A percentile compares a stretch with the other conserved stretches of the same genome.
phyloP scores from a whole-genome alignment of 352 stramenopile genomes.

The Globisporangium recalcitrans region DNA sequence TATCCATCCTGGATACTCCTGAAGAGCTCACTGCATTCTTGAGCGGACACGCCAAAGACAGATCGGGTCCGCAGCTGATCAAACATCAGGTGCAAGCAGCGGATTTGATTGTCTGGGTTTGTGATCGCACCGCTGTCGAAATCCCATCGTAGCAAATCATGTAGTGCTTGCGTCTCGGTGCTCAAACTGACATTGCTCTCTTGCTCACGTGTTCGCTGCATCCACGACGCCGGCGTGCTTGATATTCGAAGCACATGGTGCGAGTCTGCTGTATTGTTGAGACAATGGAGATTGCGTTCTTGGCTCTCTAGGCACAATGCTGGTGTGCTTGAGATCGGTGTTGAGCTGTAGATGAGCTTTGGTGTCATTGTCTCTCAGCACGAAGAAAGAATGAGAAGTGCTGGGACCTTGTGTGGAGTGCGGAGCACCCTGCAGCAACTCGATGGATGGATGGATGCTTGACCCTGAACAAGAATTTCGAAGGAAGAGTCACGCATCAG shows the following conservation, averaged over 20 bases:
- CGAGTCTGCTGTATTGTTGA: too few relatives aligned
- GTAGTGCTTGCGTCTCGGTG: not conserved
- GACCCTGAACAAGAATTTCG: not conserved
- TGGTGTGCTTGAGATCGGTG: not conserved
- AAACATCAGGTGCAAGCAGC: constrained; percentile 16
- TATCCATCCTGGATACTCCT: constrained; percentile 16
- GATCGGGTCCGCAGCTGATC: constrained; percentile 7
- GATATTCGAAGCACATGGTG: not conserved
- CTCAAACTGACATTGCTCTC: not conserved
- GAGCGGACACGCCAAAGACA: constrained; percentile 3
- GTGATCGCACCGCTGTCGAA: constrained; percentile 9
- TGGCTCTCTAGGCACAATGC: not conserved
- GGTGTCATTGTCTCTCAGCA: not conserved
- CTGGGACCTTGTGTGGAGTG: not conserved
- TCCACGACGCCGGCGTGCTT: not conserved
- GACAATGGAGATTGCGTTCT: not conserved
- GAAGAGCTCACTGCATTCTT: constrained; percentile 11
- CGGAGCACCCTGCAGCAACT: not conserved
- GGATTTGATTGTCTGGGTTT: constrained; percentile 10
- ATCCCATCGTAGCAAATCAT: constrained; percentile 16
- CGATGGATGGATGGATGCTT: not conserved
- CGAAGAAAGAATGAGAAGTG: constrained; percentile 2
- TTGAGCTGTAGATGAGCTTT: not conserved
- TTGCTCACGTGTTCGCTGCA: not conserved
- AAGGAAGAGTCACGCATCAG: not conserved